Base-by-base conservation (phyloP, 139 green algal genomes). In the Chlamydomonas eustigma region DNA sequence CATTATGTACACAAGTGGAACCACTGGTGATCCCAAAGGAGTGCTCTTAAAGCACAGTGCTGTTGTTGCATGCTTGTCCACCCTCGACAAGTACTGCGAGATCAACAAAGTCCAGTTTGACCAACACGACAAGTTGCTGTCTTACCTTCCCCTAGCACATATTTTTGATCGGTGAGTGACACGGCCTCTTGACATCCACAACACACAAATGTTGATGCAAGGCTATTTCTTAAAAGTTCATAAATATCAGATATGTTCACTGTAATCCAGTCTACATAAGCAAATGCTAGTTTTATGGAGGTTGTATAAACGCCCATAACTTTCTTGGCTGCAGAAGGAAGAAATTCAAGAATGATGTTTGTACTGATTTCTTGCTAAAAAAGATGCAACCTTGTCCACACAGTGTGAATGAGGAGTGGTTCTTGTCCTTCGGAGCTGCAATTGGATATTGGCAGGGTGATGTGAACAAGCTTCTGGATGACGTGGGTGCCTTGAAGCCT, bases 1-100 rank as follows among this genome's bases (percentile, higher is more conserved):
- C 72, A 96, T 97, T 83, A 97, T 97, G 93, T 95, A 97, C 88
- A 97, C 93, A 6, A 88, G 70, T n/a, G 93, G 85, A 63, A 90
- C 82, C 38, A 90, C 85, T 58, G 82, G 81, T 37, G 80, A 89
- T 36, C 86, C 87, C 74, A 91, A 96, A 88, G 93, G 93, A n/a
- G 93, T 97, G 2, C 75, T 93, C 82, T 52, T 97, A 2, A 91
- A 77, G 5, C 93, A 97, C 81, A 65, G 28, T 28, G 82, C 82
- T 3, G 82, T 95, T 3, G 64, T 95, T 24, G 69, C 83, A 1
- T 81, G 83, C 8, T 75, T 94, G 3, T 30, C 52, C 2, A 84
- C 76, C 33, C 39, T 86, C 25, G 37, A 75, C 31, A 28, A 34
- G 30, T 86, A 83, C 76, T 78, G 67, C 73, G 12, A 71, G 52